Base-by-base conservation (phyloP, 2,329 filamentous ascomycete genomes). In the Aspergillus terreus region DNA sequence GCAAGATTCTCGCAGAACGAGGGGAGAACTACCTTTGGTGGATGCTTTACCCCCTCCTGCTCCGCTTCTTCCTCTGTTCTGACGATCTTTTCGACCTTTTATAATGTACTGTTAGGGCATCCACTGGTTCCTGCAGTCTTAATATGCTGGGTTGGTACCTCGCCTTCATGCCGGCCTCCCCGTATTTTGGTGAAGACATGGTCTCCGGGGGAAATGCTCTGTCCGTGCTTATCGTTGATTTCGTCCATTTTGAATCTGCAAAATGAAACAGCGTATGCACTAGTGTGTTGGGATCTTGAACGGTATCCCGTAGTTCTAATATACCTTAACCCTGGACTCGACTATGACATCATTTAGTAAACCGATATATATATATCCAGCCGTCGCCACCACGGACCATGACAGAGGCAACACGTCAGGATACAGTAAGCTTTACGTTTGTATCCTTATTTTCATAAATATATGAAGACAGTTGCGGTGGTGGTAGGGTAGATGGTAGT, bases 231-330 rank as follows among this genome's bases (percentile, higher is more conserved):
- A 17, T 44, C 49, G 23, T 43, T 51, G 3, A 51, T 47, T 4
- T 51, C 44, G 10, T 44, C 49, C 44, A 51, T 47, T 2, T 10
- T 41, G 27, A 14, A 73, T 30, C 3, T 30, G 19, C 19, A 19
- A 19, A 19, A 19, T 30, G 2, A 7, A 30, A 11, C 3, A 4
- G 2, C 27, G 27, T 10, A 30, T 30, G 10, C 27, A 9, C 6
- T 27, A 19, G 19, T 19, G 19, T 7, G 6, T 27, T 3, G 25
- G 25, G 9, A 27, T 27, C 25, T 27, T 4, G 25, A 27, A 1
- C 1, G 4, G 25, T 27, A 27, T 6, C 1, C 27, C 27, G 27
- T 30, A 30, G 6, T 10, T 30, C 27, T 30, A 10, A 10, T 30
- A 30, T 30, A 30, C 7, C 6, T 7, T 30, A 23, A 23, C 23